Percentiles rank a stretch among this genome's conserved stretches.
phyloP scores from a whole-genome alignment of 352 stramenopile species.

The Hyaloperonospora brassicae region DNA sequence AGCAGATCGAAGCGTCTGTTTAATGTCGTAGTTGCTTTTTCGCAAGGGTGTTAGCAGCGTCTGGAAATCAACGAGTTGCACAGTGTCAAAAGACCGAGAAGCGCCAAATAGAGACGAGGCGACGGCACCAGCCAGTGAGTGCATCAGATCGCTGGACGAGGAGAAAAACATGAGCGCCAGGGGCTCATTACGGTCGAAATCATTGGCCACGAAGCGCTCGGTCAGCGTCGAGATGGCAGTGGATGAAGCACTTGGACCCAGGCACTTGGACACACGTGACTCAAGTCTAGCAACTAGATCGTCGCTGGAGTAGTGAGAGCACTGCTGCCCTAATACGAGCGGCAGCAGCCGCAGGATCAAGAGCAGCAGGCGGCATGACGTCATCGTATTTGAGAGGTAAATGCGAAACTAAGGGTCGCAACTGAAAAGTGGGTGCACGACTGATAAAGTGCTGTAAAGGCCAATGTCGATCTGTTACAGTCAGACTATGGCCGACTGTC shows the following conservation, averaged over 20 bases:
- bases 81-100: conserved; percentile 13
- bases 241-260: conserved; percentile 24
- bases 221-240: conserved; percentile 31
- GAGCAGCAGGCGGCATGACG: conserved; percentile 13
- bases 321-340: conserved; percentile 17
- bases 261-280: conserved; percentile 29
- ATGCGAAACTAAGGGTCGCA: conserved; percentile 2
- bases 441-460: neutral
- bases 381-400: neutral
- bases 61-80: conserved; percentile 27
- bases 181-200: conserved; percentile 44
- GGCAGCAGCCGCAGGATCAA: conserved; percentile 13
- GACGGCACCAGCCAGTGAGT: conserved; percentile 27
- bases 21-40: conserved; percentile 40
- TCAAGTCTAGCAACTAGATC: conserved; percentile 41
- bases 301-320: conserved; percentile 31
- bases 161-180: conserved; percentile 51
- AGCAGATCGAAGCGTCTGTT: conserved; percentile 34
- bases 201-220: conserved; percentile 40
- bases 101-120: conserved; percentile 29
- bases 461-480: neutral
- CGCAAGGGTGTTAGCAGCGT: conserved; percentile 20
- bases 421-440: conserved; percentile 3
- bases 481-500: conserved; percentile 9
- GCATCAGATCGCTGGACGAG: conserved; percentile 30